Percentiles rank a stretch among this genome's conserved stretches.
Evolutionary conservation across 345 rosid genomes (phyloP).

Genomic region (Eucalyptus viminalis): DNA sequence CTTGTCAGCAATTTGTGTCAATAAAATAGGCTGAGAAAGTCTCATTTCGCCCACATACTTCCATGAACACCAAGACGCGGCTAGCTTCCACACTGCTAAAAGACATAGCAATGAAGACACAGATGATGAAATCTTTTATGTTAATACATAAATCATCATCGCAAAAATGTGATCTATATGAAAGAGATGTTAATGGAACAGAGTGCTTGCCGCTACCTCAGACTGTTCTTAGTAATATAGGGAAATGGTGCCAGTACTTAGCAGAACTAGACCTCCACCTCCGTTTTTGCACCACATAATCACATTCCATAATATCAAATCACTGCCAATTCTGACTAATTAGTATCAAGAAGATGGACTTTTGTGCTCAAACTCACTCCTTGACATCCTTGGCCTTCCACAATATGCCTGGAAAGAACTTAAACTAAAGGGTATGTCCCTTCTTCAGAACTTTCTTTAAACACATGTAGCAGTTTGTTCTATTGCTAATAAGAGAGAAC

Average conservation of each 20-base stretch:
- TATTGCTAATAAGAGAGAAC: not conserved
- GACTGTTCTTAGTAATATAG: not conserved
- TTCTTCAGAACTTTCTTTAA: not conserved
- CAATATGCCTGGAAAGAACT: not conserved
- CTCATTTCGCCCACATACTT: not conserved
- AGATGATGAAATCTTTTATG: not conserved
- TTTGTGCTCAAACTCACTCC: not conserved
- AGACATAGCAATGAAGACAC: not conserved
- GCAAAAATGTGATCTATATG: not conserved
- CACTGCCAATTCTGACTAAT: not conserved
- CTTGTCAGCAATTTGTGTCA: not conserved
- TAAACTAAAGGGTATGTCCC: not conserved
- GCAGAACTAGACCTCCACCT: not conserved
- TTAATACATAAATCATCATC: not conserved
- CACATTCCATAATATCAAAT: not conserved
- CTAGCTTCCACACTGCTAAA: not conserved
- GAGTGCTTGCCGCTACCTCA: not conserved
- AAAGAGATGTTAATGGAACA: not conserved
- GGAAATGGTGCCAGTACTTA: not conserved
- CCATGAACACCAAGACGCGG: not conserved
- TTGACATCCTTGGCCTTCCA: not conserved
- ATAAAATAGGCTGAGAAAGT: not conserved
- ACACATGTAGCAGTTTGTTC: not conserved
- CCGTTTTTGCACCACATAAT: not conserved
- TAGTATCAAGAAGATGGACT: not conserved